Evolutionary conservation across 441 rosid species (phyloP).

Genomic region (Mallotus repandus): DNA sequence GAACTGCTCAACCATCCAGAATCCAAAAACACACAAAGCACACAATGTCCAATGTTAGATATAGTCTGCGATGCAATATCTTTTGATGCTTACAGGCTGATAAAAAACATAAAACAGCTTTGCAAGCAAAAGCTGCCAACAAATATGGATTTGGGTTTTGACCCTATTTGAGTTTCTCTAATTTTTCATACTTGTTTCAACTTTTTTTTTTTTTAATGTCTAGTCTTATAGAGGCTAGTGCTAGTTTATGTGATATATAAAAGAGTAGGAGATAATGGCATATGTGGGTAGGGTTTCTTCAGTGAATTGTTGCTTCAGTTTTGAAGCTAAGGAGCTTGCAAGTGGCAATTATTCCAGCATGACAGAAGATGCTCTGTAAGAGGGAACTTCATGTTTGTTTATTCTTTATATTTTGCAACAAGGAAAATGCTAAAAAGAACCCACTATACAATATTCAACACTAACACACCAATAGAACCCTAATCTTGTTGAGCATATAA

Average conservation of each 20-base stretch:
- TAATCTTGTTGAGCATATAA: not conserved
- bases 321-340: not conserved
- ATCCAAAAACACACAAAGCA: slow-evolving; percentile 12
- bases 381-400: not conserved
- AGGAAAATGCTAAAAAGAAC: not conserved
- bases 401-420: not conserved
- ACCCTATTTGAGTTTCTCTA: not conserved
- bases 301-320: slow-evolving; percentile 11
- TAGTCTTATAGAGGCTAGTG: not conserved
- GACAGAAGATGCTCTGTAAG: slow-evolving; percentile 10
- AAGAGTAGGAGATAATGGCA: not conserved
- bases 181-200: not conserved
- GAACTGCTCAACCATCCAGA: not conserved
- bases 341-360: slow-evolving; percentile 24
- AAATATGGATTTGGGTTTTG: not conserved
- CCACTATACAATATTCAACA: not conserved
- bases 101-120: slow-evolving; percentile 24
- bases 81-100: slow-evolving; percentile 18
- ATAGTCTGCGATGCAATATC: slow-evolving; percentile 34
- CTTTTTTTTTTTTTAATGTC: not conserved
- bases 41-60: slow-evolving; percentile 34
- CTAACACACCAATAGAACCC: not conserved
- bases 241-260: not conserved
- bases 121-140: slow-evolving; percentile 5
- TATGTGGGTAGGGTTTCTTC: slow-evolving; percentile 1